These are phyloP conservation scores for Fimicolochytrium jonesii DNA, from an alignment of 192 early-diverging fungal species.

Conservation along the genomic window DNA sequence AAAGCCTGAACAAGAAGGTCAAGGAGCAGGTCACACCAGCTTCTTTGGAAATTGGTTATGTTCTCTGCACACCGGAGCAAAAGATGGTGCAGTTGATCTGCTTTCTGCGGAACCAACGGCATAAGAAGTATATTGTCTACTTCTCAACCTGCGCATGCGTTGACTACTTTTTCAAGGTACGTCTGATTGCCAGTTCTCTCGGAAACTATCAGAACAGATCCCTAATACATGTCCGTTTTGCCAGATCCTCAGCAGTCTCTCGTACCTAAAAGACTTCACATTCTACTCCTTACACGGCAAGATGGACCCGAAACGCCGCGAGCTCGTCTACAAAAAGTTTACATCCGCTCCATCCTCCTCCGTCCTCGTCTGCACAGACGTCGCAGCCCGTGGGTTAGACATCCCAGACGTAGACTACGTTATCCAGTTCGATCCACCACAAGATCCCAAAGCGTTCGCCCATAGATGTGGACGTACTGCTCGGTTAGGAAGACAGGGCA, in stretches of 20 bases:
- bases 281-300: constrained; percentile 86
- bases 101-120: constrained; percentile 30
- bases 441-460: constrained; percentile 92
- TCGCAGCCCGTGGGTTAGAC: constrained; percentile 92
- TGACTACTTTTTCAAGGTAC: constrained; percentile 84
- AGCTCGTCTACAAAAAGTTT: constrained; percentile 75
- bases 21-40: constrained; percentile 61
- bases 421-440: constrained; percentile 91
- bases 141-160: constrained; percentile 94
- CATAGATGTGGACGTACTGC: constrained; percentile 95
- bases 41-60: constrained; percentile 53
- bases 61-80: constrained; percentile 73
- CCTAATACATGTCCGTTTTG: too few species aligned
- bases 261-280: constrained; percentile 46
- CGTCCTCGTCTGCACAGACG: constrained; percentile 91
- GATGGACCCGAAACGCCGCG: constrained; percentile 84
- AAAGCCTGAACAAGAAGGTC: constrained; percentile 47
- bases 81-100: constrained; percentile 72
- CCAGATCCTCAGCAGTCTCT: constrained; percentile 20
- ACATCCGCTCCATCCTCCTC: constrained; percentile 59
- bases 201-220: too few species aligned
- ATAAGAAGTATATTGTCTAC: constrained; percentile 89
- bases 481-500: constrained; percentile 77
- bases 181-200: too few species aligned
- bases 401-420: constrained; percentile 94